A percentile compares a stretch with the other conserved stretches of the same genome.
phyloP scores from a whole-genome alignment of 2,329 filamentous ascomycete species.

The Incumbomyces lentus region DNA sequence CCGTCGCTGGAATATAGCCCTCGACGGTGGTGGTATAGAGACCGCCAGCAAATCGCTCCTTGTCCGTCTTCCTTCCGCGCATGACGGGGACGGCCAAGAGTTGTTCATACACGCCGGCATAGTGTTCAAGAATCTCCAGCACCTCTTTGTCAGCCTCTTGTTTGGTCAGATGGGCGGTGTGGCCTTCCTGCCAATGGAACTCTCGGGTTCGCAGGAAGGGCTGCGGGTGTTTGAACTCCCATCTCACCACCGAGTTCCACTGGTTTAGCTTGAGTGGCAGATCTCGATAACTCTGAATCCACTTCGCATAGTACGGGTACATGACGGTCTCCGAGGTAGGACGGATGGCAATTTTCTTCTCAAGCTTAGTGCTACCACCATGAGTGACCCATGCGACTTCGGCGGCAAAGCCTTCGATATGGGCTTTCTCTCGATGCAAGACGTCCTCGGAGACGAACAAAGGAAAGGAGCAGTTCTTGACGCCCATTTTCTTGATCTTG shows the following conservation, averaged over 20 bases:
- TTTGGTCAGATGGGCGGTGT: constrained; percentile 82
- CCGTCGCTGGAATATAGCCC: constrained; percentile 91
- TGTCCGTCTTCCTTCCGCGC: constrained; percentile 87
- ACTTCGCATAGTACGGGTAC: constrained; percentile 93
- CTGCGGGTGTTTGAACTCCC: constrained; percentile 90
- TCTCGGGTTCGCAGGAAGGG: constrained; percentile 85
- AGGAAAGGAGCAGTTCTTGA: constrained; percentile 93
- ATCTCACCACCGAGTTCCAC: constrained; percentile 91
- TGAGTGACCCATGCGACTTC: constrained; percentile 44
- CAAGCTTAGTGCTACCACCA: constrained; percentile 83
- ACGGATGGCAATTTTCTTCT: constrained; percentile 63
- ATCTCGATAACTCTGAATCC: constrained; percentile 93
- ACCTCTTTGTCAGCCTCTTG: constrained; percentile 75
- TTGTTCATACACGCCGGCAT: constrained; percentile 84
- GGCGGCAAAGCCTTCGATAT: constrained; percentile 96
- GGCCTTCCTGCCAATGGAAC: constrained; percentile 97
- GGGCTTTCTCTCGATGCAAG: constrained; percentile 76
- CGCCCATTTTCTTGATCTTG: constrained; percentile 79
- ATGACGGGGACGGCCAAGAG: constrained; percentile 91
- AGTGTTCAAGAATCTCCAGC: constrained; percentile 82
- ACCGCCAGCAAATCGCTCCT: constrained; percentile 95
- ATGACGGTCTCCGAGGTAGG: constrained; percentile 70
- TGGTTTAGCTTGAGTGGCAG: constrained; percentile 91
- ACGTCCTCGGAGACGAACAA: constrained; percentile 92
- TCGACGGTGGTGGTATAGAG: constrained; percentile 96